Percentiles rank a stretch among this genome's conserved stretches.
Conservation (phyloP, 2,329 filamentous ascomycete species). For the Tothia fuscella region DNA sequence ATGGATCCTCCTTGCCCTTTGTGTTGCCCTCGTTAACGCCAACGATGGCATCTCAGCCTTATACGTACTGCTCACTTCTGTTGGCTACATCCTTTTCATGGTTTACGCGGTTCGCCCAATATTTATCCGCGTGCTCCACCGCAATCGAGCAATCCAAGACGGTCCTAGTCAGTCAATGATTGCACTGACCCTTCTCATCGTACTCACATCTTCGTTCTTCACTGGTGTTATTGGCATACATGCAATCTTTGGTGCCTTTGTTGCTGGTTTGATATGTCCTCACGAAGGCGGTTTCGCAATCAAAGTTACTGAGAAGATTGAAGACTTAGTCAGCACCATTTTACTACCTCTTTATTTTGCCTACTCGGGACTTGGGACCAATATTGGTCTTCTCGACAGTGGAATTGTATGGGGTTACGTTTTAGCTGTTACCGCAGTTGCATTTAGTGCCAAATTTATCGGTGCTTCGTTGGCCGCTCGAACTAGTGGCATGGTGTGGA, state of each 20-base stretch:
- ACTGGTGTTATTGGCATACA: conserved; percentile 86
- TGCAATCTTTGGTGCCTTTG: conserved; percentile 86
- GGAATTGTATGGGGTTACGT: conserved; percentile 87
- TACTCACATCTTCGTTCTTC: conserved; percentile 71
- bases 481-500: conserved; percentile 69
- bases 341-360: conserved; percentile 91
- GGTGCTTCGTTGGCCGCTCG: conserved; percentile 72
- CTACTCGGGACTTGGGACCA: conserved; percentile 76
- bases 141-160: conserved; percentile 68
- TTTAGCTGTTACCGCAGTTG: conserved; percentile 66
- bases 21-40: conserved; percentile 86
- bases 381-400: conserved; percentile 70
- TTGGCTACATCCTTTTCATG: conserved; percentile 67
- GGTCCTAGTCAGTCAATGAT: conserved; percentile 80
- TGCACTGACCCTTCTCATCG: conserved; percentile 67
- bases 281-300: conserved; percentile 85
- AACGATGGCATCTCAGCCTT: conserved; percentile 70
- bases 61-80: conserved; percentile 65
- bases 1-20: conserved; percentile 87
- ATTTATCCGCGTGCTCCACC: conserved; percentile 62
- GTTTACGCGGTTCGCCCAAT: conserved; percentile 58
- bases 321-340: conserved; percentile 74
- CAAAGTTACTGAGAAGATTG: conserved; percentile 84
- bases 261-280: conserved; percentile 79
- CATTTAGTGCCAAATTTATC: conserved; percentile 73